These are phyloP conservation scores for Fusarium sp. DNA, from an alignment of 2,329 filamentous ascomycete species.

Conservation along the genomic window DNA sequence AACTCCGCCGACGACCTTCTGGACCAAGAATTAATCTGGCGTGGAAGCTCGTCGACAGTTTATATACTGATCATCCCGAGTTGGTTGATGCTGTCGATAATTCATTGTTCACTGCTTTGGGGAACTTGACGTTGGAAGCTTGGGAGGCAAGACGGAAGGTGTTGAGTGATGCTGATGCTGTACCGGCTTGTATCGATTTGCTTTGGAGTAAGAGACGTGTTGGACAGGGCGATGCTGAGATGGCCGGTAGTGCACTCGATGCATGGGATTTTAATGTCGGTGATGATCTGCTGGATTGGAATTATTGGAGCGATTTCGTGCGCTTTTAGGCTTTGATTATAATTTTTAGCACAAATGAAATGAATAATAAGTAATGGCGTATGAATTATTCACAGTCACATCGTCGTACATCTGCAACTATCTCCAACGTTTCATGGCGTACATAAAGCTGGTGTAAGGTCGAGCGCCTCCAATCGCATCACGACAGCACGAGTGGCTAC, in stretches of 20 bases:
- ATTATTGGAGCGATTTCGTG: conserved; percentile 34
- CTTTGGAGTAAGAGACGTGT: conserved; percentile 7
- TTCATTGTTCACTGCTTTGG: conserved; percentile 12
- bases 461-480: background rate
- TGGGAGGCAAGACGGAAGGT: conserved; percentile 32
- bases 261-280: conserved; percentile 3
- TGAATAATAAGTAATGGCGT: rapidly evolving
- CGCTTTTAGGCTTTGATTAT: conserved; percentile 4
- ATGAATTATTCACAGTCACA: rapidly evolving
- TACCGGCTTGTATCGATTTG: conserved; percentile 16
- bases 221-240: background rate
- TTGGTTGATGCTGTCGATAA: conserved; percentile 4
- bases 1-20: conserved; percentile 36
- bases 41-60: conserved; percentile 41
- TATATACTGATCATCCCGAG: conserved; percentile 40
- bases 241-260: background rate
- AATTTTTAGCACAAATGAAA: rapidly evolving
- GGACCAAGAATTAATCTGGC: conserved; percentile 34
- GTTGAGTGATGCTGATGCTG: background rate
- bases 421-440: background rate
- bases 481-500: background rate
- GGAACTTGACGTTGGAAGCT: conserved; percentile 31
- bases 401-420: too few species aligned
- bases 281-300: conserved; percentile 28
- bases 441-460: background rate